Conservation (phyloP, 805 yeast species). For the Candida glaebosa region DNA sequence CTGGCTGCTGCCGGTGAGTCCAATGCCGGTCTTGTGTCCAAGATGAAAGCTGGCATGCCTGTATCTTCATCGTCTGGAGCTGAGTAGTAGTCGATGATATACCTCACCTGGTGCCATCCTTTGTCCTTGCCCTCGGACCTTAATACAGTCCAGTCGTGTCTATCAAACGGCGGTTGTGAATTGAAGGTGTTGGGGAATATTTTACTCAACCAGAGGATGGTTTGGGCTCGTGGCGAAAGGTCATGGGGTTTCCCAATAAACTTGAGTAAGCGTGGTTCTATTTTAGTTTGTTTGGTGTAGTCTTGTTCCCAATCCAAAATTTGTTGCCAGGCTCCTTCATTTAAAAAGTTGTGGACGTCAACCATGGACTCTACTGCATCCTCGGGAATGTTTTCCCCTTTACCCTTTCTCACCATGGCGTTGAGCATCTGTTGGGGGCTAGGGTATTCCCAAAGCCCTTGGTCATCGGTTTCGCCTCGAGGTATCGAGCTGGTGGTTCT, state of each 20-base stretch:
- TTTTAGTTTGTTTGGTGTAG: slow-evolving; percentile 50
- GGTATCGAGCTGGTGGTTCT: slow-evolving; percentile 86
- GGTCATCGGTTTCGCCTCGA: slow-evolving; percentile 58
- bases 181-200: slow-evolving; percentile 71
- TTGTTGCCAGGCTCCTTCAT: slow-evolving; percentile 98
- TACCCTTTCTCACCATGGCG: slow-evolving; percentile 95
- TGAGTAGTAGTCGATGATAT: slow-evolving; percentile 93
- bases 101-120: slow-evolving; percentile 72
- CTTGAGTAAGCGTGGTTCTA: slow-evolving; percentile 72
- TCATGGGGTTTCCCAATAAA: slow-evolving; percentile 93
- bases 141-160: slow-evolving; percentile 98
- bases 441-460: slow-evolving; percentile 97
- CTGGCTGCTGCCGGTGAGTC: slow-evolving; percentile 60
- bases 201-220: slow-evolving; percentile 61
- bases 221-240: slow-evolving; percentile 78
- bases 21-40: slow-evolving; percentile 94
- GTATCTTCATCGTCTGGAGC: slow-evolving; percentile 86
- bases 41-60: slow-evolving; percentile 86
- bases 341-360: slow-evolving; percentile 89
- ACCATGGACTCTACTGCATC: slow-evolving; percentile 98
- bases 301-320: slow-evolving; percentile 87
- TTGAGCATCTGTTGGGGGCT: slow-evolving; percentile 99
- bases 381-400: slow-evolving; percentile 82
- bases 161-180: slow-evolving; percentile 87
- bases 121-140: slow-evolving; percentile 48